Conservation (phyloP, 2,329 filamentous ascomycete species). For the Cercospora citrullina region DNA sequence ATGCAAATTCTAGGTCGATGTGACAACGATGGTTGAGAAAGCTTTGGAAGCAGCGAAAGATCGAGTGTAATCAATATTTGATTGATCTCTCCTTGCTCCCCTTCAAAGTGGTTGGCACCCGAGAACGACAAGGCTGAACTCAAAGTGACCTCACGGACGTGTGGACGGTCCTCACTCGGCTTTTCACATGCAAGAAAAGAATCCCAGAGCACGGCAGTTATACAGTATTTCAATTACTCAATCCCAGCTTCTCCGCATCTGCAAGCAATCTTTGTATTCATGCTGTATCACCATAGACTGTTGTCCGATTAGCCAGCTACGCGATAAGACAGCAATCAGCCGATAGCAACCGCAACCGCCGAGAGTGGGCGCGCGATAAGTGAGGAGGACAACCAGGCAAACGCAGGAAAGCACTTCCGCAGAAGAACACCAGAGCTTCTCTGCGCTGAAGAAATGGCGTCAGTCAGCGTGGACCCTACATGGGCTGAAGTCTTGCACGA, state of each 20-base stretch:
- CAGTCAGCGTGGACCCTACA: slow-evolving; percentile 18
- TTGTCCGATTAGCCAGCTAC: slow-evolving; percentile 1
- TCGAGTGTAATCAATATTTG: background rate
- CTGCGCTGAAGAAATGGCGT: slow-evolving; percentile 14
- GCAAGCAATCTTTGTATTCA: slow-evolving; percentile 6
- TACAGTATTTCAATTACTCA: background rate
- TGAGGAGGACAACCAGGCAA: background rate
- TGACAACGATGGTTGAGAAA: background rate
- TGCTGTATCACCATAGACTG: slow-evolving; percentile 1
- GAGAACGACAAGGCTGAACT: slow-evolving; percentile 2
- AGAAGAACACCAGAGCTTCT: background rate
- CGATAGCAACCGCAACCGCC: slow-evolving; percentile 3
- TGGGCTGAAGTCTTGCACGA: slow-evolving; percentile 20
- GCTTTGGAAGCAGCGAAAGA: background rate
- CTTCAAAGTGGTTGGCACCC: background rate
- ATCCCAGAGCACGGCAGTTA: background rate
- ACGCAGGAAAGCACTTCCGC: background rate
- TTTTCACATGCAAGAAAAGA: background rate
- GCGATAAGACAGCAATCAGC: background rate
- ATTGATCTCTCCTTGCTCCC: background rate
- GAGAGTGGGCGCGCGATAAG: slow-evolving; percentile 5
- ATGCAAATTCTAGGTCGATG: background rate
- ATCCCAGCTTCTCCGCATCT: slow-evolving; percentile 6
- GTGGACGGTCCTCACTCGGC: background rate
- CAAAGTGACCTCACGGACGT: background rate